A percentile compares a stretch with the other conserved stretches of the same genome.
Conservation (phyloP, 1,284 basidiomycete species). For the Kalmanozyma brasiliensis region DNA sequence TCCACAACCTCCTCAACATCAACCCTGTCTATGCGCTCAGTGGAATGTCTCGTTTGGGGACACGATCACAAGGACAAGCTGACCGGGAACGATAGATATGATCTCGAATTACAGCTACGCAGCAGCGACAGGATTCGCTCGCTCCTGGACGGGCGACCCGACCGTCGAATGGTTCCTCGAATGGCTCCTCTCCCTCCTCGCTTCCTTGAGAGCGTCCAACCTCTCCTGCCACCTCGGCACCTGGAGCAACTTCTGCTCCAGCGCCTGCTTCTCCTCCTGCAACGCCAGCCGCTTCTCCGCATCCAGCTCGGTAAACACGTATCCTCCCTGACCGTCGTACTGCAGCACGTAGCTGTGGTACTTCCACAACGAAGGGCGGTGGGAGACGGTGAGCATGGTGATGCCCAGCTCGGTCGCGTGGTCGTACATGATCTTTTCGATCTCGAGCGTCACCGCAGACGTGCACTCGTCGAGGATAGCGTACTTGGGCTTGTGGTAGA, state of each 20-base stretch:
- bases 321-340: slow-evolving; percentile 72
- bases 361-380: slow-evolving; percentile 85
- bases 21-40: too few relatives aligned
- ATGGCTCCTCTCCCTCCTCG: slow-evolving; percentile 32
- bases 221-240: slow-evolving; percentile 84
- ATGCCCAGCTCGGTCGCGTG: slow-evolving; percentile 76
- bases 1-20: slow-evolving; percentile 16
- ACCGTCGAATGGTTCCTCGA: slow-evolving; percentile 17
- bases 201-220: slow-evolving; percentile 76
- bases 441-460: slow-evolving; percentile 88
- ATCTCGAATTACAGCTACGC: slow-evolving; percentile 6
- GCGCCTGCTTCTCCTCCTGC: slow-evolving; percentile 83
- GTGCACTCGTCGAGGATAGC: slow-evolving; percentile 97
- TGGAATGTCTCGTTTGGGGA: too few relatives aligned
- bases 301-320: slow-evolving; percentile 84
- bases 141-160: slow-evolving; percentile 27
- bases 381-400: slow-evolving; percentile 68
- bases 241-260: slow-evolving; percentile 67
- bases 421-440: slow-evolving; percentile 95
- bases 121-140: slow-evolving; percentile 13
- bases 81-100: too few relatives aligned
- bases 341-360: slow-evolving; percentile 88
- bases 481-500: slow-evolving; percentile 96
- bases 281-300: slow-evolving; percentile 89
- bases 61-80: too few relatives aligned